Conservation (phyloP, 352 stramenopile genomes). For the Phytophthora megakarya region DNA sequence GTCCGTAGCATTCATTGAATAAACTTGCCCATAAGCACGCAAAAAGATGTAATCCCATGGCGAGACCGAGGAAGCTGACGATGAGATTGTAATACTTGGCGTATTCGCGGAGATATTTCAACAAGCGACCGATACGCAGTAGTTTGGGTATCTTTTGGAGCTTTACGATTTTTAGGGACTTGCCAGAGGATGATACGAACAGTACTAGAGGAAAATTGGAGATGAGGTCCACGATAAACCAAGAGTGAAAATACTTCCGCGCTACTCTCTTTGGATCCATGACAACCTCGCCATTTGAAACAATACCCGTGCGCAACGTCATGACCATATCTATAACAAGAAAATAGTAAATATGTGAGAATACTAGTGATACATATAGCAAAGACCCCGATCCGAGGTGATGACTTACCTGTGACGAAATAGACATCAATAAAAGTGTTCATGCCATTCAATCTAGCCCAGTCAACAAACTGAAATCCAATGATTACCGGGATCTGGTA, state of each 20-base stretch:
- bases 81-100: constrained; percentile 87
- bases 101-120: constrained; percentile 83
- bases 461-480: constrained; percentile 75
- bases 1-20: constrained; percentile 67
- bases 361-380: too few species aligned
- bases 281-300: constrained; percentile 77
- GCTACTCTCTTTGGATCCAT: constrained; percentile 73
- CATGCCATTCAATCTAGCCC: constrained; percentile 46
- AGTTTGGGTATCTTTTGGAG: constrained; percentile 88
- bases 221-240: constrained; percentile 85
- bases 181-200: constrained; percentile 60
- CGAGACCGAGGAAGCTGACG: constrained; percentile 66
- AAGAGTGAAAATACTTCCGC: constrained; percentile 72
- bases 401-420: constrained; percentile 57
- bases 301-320: constrained; percentile 78
- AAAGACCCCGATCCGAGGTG: too few species aligned
- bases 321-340: constrained; percentile 65
- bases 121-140: constrained; percentile 67
- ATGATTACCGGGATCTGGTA: constrained; percentile 57
- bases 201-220: constrained; percentile 84
- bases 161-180: constrained; percentile 85
- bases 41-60: constrained; percentile 74
- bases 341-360: too few species aligned
- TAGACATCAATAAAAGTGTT: constrained; percentile 83
- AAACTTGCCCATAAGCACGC: constrained; percentile 74